Conservation (phyloP, 768 basidiomycete species). For the Paxillus involutus region DNA sequence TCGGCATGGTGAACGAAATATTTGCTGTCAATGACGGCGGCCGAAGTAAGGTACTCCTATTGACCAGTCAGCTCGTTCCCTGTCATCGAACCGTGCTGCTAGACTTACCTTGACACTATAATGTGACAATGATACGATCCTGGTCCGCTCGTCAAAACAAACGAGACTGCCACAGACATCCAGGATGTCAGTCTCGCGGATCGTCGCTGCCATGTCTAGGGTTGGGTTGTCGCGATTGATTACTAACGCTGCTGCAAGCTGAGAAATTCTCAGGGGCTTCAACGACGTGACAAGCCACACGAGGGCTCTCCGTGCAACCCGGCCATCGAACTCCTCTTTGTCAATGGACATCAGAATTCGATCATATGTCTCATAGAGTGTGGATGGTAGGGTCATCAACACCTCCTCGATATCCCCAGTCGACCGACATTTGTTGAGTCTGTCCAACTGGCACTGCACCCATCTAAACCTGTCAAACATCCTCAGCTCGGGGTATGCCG, state of each 20-base stretch:
- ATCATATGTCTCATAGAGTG: no score
- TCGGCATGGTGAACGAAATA: not conserved
- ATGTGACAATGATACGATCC: not conserved
- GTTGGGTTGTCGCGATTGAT: not conserved
- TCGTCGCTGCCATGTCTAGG: not conserved
- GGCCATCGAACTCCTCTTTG: no score
- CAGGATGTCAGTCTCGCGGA: not conserved
- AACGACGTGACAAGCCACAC: constrained; percentile 2
- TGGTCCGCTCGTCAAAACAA: not conserved
- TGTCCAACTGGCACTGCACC: no score
- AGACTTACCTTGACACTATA: constrained; percentile 5
- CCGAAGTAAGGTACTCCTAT: not conserved
- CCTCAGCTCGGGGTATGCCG: no score
- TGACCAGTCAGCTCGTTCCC: not conserved
- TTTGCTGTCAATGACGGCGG: not conserved
- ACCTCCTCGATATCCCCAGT: no score
- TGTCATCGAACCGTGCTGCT: not conserved
- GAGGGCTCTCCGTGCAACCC: not conserved
- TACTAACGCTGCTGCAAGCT: not conserved
- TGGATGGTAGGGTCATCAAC: no score
- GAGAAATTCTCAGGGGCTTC: not conserved
- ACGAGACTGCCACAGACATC: constrained; percentile 4
- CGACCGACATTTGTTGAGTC: no score
- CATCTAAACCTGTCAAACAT: no score
- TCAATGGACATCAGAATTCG: no score